phyloP scores from a whole-genome alignment of 805 yeast genomes.

The Zygosaccharomyces rouxii region DNA sequence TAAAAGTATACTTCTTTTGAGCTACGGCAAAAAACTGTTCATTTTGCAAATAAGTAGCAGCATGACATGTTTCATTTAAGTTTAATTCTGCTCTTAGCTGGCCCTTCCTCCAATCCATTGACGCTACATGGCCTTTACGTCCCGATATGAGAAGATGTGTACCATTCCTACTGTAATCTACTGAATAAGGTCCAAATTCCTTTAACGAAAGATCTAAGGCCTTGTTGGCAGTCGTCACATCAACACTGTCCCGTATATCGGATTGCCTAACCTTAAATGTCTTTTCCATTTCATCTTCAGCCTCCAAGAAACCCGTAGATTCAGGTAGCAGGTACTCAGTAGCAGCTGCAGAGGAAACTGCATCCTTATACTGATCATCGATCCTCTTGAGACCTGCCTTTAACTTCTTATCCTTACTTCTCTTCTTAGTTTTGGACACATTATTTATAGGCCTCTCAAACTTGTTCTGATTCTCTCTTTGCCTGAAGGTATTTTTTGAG shows the following conservation, averaged over 20 bases:
- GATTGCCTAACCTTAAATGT: slow-evolving; percentile 81
- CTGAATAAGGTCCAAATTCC: slow-evolving; percentile 80
- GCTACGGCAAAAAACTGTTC: slow-evolving; percentile 96
- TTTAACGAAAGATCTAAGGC: slow-evolving; percentile 66
- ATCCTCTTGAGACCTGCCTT: slow-evolving; percentile 61
- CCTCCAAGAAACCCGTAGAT: slow-evolving; percentile 80
- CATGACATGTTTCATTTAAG: slow-evolving; percentile 83
- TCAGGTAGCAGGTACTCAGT: slow-evolving; percentile 85
- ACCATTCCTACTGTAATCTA: slow-evolving; percentile 85
- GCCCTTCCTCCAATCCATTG: slow-evolving; percentile 94
- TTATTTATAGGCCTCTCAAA: slow-evolving; percentile 32
- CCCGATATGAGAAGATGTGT: slow-evolving; percentile 83
- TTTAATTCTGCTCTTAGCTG: slow-evolving; percentile 73
- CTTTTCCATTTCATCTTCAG: slow-evolving; percentile 89
- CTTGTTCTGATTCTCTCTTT: slow-evolving; percentile 30
- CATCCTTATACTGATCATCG: slow-evolving; percentile 70
- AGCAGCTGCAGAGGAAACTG: slow-evolving; percentile 76
- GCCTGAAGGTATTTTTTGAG: slow-evolving; percentile 6
- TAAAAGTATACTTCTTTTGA: slow-evolving; percentile 88
- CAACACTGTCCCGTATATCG: slow-evolving; percentile 74
- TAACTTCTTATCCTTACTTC: slow-evolving; percentile 54
- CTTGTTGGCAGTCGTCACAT: slow-evolving; percentile 68
- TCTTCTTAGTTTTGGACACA: slow-evolving; percentile 15
- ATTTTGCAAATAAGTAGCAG: slow-evolving; percentile 85
- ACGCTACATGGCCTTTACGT: slow-evolving; percentile 88